Conservation (phyloP, 768 basidiomycete species). For the Lentinus tigrinus region DNA sequence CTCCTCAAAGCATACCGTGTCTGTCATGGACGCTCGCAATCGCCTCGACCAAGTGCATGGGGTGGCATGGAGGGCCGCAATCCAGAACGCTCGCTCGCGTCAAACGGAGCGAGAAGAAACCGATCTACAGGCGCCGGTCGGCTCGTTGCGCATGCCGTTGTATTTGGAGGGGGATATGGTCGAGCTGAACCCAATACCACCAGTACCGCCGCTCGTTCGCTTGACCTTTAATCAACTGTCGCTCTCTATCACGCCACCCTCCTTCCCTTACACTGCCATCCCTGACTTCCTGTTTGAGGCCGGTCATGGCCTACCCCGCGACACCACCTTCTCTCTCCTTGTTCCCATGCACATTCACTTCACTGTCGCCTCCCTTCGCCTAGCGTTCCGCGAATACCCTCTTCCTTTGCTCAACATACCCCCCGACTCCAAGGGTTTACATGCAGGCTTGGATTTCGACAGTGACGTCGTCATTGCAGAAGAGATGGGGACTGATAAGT, state of each 20-base stretch:
- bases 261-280: conserved; percentile 54
- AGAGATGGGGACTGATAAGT: conserved; percentile 69
- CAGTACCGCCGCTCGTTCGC: conserved; percentile 69
- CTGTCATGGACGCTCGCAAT: conserved; percentile 67
- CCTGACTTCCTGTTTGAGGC: conserved; percentile 64
- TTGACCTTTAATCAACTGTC: conserved; percentile 56
- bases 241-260: conserved; percentile 56
- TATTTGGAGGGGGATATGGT: conserved; percentile 45
- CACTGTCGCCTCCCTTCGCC: conserved; percentile 55
- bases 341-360: conserved; percentile 80
- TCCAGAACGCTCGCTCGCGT: conserved; percentile 44
- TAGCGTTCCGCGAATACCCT: conserved; percentile 84
- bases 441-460: conserved; percentile 60
- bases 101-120: conserved; percentile 27
- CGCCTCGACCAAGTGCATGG: conserved; percentile 70
- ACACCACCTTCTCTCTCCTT: conserved; percentile 75
- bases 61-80: conserved; percentile 56
- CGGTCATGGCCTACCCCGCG: conserved; percentile 65
- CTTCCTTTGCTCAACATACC: conserved; percentile 81
- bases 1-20: conserved; percentile 59
- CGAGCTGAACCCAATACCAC: conserved; percentile 31
- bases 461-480: conserved; percentile 85
- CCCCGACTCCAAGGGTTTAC: conserved; percentile 35
- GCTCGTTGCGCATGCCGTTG: conserved; percentile 7
- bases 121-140: background rate